Evolutionary conservation across 306 rosid genomes (phyloP).

Genomic region (Abrus pulchellus): DNA sequence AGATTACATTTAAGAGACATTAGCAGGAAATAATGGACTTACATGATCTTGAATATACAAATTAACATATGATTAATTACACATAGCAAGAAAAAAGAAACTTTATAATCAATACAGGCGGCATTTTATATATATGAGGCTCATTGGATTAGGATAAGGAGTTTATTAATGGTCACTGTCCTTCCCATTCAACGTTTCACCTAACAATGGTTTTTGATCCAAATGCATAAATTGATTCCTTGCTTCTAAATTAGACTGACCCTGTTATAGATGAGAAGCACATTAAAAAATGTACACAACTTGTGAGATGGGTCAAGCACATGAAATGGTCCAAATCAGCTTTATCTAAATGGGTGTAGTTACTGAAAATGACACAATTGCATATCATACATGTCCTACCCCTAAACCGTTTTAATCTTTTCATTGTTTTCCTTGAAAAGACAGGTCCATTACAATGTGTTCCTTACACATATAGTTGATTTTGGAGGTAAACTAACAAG

Average conservation of each 20-base stretch:
- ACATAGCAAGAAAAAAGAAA: background rate
- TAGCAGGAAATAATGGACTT: conserved; percentile 49
- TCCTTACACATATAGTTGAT: conserved; percentile 19
- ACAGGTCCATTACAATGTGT: conserved; percentile 45
- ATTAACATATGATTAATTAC: background rate
- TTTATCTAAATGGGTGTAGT: conserved; percentile 53
- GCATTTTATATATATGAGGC: conserved; percentile 38
- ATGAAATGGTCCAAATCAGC: conserved; percentile 54
- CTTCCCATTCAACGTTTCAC: conserved; percentile 56
- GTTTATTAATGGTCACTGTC: conserved; percentile 47
- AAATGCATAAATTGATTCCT: conserved; percentile 51
- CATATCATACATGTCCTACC: conserved; percentile 34
- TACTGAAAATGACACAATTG: conserved; percentile 54
- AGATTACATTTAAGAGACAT: conserved; percentile 47
- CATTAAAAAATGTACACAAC: conserved; percentile 34
- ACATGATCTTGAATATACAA: conserved; percentile 17
- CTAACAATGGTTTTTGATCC: conserved; percentile 47
- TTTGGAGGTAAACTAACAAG: conserved; percentile 11
- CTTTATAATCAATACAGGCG: conserved; percentile 41
- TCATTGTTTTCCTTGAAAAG: conserved; percentile 44
- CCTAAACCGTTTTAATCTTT: conserved; percentile 32
- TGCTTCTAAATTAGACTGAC: conserved; percentile 50
- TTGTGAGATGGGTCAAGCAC: conserved; percentile 52
- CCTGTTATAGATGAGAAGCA: conserved; percentile 41
- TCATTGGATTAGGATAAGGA: conserved; percentile 41